phyloP scores from a whole-genome alignment of 345 rosid species.

The Turritis glabra region DNA sequence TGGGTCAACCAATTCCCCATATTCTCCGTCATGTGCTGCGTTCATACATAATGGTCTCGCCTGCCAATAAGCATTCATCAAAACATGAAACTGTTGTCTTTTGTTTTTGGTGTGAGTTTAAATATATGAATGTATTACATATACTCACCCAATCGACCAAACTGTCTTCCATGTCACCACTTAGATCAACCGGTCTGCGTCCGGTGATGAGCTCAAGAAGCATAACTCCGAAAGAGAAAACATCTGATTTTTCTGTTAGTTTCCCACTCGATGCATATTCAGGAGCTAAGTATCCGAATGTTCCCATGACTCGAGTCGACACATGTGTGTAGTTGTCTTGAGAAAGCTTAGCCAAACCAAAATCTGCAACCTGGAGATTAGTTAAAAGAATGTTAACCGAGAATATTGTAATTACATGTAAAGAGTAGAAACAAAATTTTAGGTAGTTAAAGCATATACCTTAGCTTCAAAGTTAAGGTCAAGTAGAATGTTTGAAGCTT shows the following conservation, averaged over 20 bases:
- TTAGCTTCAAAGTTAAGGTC: constrained; percentile 58
- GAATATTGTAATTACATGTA: neutral
- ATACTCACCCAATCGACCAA: constrained; percentile 88
- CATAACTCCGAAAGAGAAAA: constrained; percentile 92
- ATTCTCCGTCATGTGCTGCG: constrained; percentile 66
- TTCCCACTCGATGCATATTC: constrained; percentile 97
- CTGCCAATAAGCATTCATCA: constrained; percentile 39
- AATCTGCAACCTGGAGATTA: constrained; percentile 76
- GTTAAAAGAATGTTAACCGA: neutral
- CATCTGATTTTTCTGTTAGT: constrained; percentile 87
- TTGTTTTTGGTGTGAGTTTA: neutral
- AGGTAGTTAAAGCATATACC: constrained; percentile 19
- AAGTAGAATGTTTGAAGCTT: constrained; percentile 78
- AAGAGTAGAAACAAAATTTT: neutral
- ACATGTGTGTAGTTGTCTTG: constrained; percentile 75
- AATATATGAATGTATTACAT: neutral
- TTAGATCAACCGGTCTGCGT: constrained; percentile 72
- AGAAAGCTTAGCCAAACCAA: constrained; percentile 84
- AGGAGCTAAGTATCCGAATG: constrained; percentile 98
- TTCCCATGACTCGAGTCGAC: constrained; percentile 96
- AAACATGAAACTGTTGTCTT: neutral
- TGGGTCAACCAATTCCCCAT: constrained; percentile 61
- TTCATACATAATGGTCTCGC: constrained; percentile 75
- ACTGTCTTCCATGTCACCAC: constrained; percentile 77
- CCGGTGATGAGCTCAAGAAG: constrained; percentile 90